Base-by-base conservation (phyloP, 2,329 filamentous ascomycete species). In the Dactylonectria macrodidyma region DNA sequence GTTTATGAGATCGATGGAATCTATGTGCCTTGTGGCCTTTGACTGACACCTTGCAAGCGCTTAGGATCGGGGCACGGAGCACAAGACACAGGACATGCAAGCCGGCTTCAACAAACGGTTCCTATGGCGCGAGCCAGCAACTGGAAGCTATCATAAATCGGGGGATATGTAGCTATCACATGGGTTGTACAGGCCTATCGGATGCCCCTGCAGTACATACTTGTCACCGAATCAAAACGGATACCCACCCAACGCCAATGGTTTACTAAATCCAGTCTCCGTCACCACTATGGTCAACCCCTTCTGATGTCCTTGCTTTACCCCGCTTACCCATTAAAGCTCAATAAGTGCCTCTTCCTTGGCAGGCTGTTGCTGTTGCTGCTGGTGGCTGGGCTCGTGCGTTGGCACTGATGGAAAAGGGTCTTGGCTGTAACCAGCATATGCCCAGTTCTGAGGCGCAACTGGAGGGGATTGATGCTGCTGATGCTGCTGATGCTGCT, bases 331-430 rank as follows among this genome's bases (percentile, higher is more conserved):
- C 58, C 24, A 56, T 77, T 73, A 95, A 69, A 95, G 85, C 80
- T 96, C 93, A 80, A 96, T 96, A 76, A 96, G 81, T 66, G 90
- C 92, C 81, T 95, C 93, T 80, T 95, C 93, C 54, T 92, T 86
- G 1, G 84, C 86, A 14, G 87, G 88, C 75, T 85, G 76, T 69
- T 85, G 76, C 68, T 78, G 50, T n/a, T 54, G 50, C 50, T 54
- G 51, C 51, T 38, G 51, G 33, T 77, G 26, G 76, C 68, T 3
- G 22, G 80, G 81, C 50, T 83, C 82, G 57, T 81, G 85, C 59
- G 82, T 81, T 12, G 88, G 89, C 33, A 88, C 86, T 2, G 88
- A 84, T 1, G 92, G 92, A 75, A 94, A 93, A 3, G 87, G 83
- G 26, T 91, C 88, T 75, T 89, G 88, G 3, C 80, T 82, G 74